Evolutionary conservation across 345 rosid species (phyloP).

Genomic region (Cochlearia excelsa): DNA sequence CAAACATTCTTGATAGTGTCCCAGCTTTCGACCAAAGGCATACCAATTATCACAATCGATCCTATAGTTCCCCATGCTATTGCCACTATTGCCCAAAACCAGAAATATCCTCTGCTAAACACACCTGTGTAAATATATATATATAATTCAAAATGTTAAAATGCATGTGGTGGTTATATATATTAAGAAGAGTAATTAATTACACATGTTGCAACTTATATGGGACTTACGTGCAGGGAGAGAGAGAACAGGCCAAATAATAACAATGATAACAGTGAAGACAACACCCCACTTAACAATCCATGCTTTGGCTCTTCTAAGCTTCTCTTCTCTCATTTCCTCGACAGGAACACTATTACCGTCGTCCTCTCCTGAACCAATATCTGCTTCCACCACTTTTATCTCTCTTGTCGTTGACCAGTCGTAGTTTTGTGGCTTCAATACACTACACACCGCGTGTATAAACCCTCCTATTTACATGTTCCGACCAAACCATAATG

Average conservation of each 20-base stretch:
- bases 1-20: conserved; percentile 54
- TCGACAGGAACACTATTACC: conserved; percentile 46
- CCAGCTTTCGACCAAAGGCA: conserved; percentile 83
- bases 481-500: neutral
- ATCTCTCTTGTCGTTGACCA: conserved; percentile 85
- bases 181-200: too few relatives aligned
- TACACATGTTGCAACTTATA: too few relatives aligned
- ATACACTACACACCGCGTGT: conserved; percentile 62
- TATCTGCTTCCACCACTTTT: conserved; percentile 66
- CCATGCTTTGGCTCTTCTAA: conserved; percentile 70
- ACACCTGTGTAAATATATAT: conserved; percentile 12
- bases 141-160: neutral
- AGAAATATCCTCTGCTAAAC: conserved; percentile 70
- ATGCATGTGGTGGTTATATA: too few relatives aligned
- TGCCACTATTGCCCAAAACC: conserved; percentile 83
- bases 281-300: conserved; percentile 81
- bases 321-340: conserved; percentile 74
- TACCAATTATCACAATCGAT: conserved; percentile 56
- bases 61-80: conserved; percentile 89
- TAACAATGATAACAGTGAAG: conserved; percentile 62
- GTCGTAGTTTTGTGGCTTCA: conserved; percentile 70
- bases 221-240: conserved; percentile 65
- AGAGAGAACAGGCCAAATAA: conserved; percentile 75
- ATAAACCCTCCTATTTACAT: conserved; percentile 51
- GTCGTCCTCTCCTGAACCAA: conserved; percentile 22